Evolutionary conservation across 2,329 filamentous ascomycete species (phyloP), one percentile per base, ranked within the genome.

Genomic region (Aspergillus brunneoviolaceus): DNA sequence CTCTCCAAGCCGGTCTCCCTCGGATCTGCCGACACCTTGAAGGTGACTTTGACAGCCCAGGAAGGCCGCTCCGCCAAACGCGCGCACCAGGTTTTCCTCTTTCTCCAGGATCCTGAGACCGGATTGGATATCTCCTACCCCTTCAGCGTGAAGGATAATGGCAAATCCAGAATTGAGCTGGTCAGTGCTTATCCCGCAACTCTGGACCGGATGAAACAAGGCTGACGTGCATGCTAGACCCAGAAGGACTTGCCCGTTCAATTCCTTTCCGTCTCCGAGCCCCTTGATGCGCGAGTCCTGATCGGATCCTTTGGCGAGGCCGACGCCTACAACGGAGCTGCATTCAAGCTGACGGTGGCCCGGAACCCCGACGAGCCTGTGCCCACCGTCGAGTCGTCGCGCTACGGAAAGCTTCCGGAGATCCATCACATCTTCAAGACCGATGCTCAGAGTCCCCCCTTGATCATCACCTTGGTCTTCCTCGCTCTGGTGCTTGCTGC

Each of bases 21-120:
- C 63, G 85, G 87, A 63, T 77, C 83, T 57, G 76, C 85, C 57
- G 92, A 96, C 72, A 87, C 87, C 48, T 81, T 98, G 72, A 96
- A 95, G 81, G 80, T 99, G 66, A 79, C 87, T 66, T 80, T 99
- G 70, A 96, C 92, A 35, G 85, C 91, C 9, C 89, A 89, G 74
- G 91, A 96, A 71, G 88, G 85, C 72, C 87, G 87, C 77, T 88
- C 87, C 68, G 84, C 86, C 51, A 94, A 92, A 82, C 87, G 90
- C 66, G 92, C 95, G 68, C 95, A 99, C 78, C 95, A 99, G 79
- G 92, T 92, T 5, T 97, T 97, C 81, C 83, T 99, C 57, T 83
- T 95, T 16, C 78, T 99, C 60, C 88, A 86, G 69, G 92, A 98
- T 68, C 80, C 84, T 11, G 80, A 82, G 12, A 88, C 87, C 11